Conservation (phyloP, 2,329 filamentous ascomycete genomes). For the Penicillium vulpinum region DNA sequence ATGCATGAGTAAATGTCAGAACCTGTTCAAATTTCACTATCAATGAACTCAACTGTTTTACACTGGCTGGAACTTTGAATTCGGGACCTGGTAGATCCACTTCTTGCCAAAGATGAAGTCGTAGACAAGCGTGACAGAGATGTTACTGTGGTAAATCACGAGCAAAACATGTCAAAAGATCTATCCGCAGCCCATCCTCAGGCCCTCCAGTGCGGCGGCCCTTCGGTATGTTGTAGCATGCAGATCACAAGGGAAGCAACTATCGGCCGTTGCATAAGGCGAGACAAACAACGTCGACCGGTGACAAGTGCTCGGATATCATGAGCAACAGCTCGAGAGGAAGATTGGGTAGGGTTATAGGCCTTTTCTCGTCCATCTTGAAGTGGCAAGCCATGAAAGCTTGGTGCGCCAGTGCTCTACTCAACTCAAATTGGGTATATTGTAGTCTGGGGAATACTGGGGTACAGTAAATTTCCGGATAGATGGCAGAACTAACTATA, state of each 20-base stretch:
- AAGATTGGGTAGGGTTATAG: neutral
- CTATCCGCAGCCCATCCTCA: neutral
- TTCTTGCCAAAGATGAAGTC: constrained; percentile 12
- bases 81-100: neutral
- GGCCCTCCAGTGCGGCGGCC: neutral
- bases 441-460: neutral
- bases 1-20: no score
- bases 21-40: no score
- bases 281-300: neutral
- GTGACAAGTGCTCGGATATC: neutral
- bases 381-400: neutral
- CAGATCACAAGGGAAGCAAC: neutral
- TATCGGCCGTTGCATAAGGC: neutral
- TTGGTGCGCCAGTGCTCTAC: neutral
- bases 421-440: neutral
- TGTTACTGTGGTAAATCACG: constrained; percentile 11
- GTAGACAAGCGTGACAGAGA: constrained; percentile 10
- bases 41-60: no score
- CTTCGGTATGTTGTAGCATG: neutral
- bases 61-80: neutral
- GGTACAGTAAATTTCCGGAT: neutral
- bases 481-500: neutral
- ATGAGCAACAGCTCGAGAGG: neutral
- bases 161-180: neutral
- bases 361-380: neutral